Evolutionary conservation across 2,329 filamentous ascomycete genomes (phyloP), one percentile per base, ranked within the genome.

Genomic region (Monilinia laxa): DNA sequence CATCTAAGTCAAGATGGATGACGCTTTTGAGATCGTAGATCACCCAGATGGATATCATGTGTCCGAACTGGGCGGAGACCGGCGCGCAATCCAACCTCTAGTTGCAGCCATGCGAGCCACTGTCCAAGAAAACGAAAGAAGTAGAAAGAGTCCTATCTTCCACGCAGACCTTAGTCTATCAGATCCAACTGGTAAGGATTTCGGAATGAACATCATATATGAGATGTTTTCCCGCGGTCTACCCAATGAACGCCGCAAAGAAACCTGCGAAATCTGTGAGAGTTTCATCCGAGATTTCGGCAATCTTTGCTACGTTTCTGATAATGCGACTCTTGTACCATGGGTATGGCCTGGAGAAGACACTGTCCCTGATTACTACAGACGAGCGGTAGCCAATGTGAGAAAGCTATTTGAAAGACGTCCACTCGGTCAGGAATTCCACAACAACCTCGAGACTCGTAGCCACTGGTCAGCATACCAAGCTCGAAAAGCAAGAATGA

Each of bases 251-350:
- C 56, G 52, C 38, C 47, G 16, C 1, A 66, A 18, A 25, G 52
- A 54, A 28, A 23, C 47, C 16, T 66, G 64, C 64, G 56, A 54
- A 10, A 62, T 53, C 35, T 66, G 64, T 47, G 58, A 62, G 25
- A 28, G 12, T 0, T 66, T 66, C 20, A 54, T 62, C 20, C 23
- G 20, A 66, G 31, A 53, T 3, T 54, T 45, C 5, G 56, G 64
- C 2, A 38, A 66, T 38, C 64, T 66, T 25, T 66, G 64, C 49
- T 42, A 9, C 31, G 38, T 66, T 25, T 54, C 56, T 1, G 12
- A 35, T 0, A 25, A 54, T 20, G 64, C 56, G 20, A 55, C 20
- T 28, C n/a, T 66, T 1, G 51, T 62, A 10, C 64, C 64, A 11
- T 28, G 62, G 10, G 6, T 66, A 23, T 66, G 64, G 64, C 64